phyloP scores from a whole-genome alignment of 177 flowering plant genomes.

The Tripterygium wilfordii region DNA sequence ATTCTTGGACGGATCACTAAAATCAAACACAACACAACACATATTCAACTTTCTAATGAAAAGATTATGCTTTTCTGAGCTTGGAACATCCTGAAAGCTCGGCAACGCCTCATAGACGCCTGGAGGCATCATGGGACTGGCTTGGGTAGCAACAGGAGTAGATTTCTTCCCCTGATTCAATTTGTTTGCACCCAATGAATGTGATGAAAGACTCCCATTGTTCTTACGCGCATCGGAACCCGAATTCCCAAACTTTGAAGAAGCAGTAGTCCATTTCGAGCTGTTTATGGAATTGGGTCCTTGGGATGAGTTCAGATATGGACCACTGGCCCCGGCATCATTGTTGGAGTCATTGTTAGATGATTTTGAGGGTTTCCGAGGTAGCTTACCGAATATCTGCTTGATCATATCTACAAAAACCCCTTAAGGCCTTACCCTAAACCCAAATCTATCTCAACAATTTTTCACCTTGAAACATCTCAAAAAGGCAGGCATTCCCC shows the following conservation, averaged over 20 bases:
- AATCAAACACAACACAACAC: constrained; percentile 77
- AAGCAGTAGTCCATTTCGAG: constrained; percentile 21
- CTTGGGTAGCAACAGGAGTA: constrained; percentile 25
- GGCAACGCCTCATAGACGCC: constrained; percentile 58
- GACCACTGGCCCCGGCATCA: constrained; percentile 23
- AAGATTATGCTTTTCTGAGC: constrained; percentile 64
- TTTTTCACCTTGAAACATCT: constrained; percentile 2
- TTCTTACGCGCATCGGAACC: constrained; percentile 18
- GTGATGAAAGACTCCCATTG: constrained; percentile 20
- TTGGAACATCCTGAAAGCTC: constrained; percentile 66
- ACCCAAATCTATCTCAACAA: constrained; percentile 6
- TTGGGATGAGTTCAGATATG: constrained; percentile 24
- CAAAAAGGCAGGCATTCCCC: neutral
- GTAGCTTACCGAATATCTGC: constrained; percentile 69
- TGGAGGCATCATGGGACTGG: constrained; percentile 21
- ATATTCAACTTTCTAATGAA: constrained; percentile 60
- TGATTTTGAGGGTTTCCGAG: constrained; percentile 69
- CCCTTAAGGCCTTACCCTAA: constrained; percentile 14
- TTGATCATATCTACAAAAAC: constrained; percentile 56
- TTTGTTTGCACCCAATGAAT: constrained; percentile 15
- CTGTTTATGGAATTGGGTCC: constrained; percentile 22
- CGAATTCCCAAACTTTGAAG: constrained; percentile 26
- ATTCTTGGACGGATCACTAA: constrained; percentile 57
- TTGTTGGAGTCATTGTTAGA: constrained; percentile 24
- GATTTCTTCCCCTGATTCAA: constrained; percentile 43